phyloP scores from a whole-genome alignment of 805 yeast genomes.

The Torulaspora franciscae region DNA sequence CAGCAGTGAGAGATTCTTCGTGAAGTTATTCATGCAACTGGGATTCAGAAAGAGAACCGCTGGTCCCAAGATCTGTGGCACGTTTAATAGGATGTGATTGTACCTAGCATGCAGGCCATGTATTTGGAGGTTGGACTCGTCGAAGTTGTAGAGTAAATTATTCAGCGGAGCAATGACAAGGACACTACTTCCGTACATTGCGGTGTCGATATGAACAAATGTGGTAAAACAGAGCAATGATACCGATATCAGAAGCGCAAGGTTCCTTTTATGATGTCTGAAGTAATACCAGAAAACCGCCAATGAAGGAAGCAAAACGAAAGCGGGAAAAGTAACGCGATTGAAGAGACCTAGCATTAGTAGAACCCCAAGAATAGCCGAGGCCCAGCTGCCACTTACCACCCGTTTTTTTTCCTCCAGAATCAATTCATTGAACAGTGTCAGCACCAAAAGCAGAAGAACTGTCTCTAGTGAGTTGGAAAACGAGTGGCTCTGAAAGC shows the following conservation, averaged over 20 bases:
- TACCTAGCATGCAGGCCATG: constrained; percentile 85
- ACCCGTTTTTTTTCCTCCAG: constrained; percentile 6
- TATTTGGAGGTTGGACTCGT: constrained; percentile 50
- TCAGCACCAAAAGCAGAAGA: constrained; percentile 40
- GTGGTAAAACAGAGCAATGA: constrained; percentile 35
- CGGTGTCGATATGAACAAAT: constrained; percentile 54
- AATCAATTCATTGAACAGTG: constrained; percentile 35
- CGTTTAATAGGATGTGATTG: constrained; percentile 67
- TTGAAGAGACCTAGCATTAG: constrained; percentile 72
- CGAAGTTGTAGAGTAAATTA: constrained; percentile 66
- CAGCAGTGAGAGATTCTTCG: constrained; percentile 46
- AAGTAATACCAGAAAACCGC: constrained; percentile 43
- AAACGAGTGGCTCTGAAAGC: constrained; percentile 80
- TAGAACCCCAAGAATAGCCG: constrained; percentile 42
- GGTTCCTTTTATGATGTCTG: constrained; percentile 33
- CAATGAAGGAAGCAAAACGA: constrained; percentile 59
- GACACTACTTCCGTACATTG: constrained; percentile 30
- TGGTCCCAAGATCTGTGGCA: constrained; percentile 87
- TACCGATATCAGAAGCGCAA: constrained; percentile 35
- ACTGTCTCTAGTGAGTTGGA: constrained; percentile 79
- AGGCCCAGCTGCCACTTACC: constrained; percentile 11
- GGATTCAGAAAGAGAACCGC: constrained; percentile 42
- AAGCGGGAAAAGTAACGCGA: constrained; percentile 76
- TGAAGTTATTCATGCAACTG: constrained; percentile 1
- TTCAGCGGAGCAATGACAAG: constrained; percentile 65